These are phyloP conservation scores for Coix lacrymajobi DNA, from an alignment of 176 grass and related monocot species.

Conservation along the genomic window DNA sequence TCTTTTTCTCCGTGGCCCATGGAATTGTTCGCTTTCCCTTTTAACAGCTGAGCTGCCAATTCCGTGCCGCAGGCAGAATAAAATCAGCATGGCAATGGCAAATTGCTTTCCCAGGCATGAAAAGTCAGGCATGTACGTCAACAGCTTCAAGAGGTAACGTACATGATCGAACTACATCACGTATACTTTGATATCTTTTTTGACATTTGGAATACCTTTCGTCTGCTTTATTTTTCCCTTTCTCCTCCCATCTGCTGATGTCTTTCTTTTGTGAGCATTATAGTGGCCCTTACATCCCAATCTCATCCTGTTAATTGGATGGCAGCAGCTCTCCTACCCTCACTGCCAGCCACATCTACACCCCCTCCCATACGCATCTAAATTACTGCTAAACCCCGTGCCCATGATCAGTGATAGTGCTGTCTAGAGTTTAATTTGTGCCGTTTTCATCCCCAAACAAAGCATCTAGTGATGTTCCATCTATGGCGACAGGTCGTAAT, in stretches of 20 bases:
- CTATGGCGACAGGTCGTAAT: background rate
- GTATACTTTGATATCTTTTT: background rate
- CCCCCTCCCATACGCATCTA: background rate
- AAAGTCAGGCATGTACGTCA: background rate
- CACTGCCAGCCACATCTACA: background rate
- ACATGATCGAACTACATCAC: background rate
- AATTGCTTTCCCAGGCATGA: background rate
- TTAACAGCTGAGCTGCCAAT: background rate
- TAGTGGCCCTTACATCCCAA: background rate
- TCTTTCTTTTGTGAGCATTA: background rate
- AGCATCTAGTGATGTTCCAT: background rate
- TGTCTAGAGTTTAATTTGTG: background rate
- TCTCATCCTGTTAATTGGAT: background rate
- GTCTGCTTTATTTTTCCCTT: background rate
- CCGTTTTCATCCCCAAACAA: background rate
- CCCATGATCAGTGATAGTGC: background rate
- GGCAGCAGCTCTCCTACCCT: slow-evolving; percentile 15
- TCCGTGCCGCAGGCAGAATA: background rate
- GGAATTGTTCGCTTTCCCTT: background rate
- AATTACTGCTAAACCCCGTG: background rate
- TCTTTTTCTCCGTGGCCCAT: slow-evolving; percentile 2
- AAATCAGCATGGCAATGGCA: background rate
- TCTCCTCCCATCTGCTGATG: slow-evolving; percentile 3
- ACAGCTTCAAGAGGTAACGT: background rate
- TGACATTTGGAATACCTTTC: background rate